phyloP scores from a whole-genome alignment of 2,329 filamentous ascomycete genomes.

The Cladophialophora psammophila region DNA sequence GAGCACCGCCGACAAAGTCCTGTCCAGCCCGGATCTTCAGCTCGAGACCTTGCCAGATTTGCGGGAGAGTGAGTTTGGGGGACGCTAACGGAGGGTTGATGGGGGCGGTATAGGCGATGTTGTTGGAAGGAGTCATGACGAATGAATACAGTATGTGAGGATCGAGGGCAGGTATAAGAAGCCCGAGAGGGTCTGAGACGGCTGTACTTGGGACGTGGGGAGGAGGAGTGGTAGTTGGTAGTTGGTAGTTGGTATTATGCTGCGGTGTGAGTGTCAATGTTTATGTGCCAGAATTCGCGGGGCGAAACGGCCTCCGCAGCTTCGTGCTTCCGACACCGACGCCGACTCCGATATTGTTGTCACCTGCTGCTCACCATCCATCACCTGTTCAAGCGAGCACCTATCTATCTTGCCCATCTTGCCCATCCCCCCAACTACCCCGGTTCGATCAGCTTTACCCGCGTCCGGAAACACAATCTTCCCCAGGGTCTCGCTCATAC shows the following conservation, averaged over 20 bases:
- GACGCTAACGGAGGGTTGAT: slow-evolving; percentile 47
- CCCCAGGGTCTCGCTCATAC: background rate
- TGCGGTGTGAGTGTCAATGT: background rate
- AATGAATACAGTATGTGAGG: background rate
- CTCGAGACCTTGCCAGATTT: slow-evolving; percentile 48
- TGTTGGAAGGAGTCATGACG: slow-evolving; percentile 41
- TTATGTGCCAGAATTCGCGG: background rate
- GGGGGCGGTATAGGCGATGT: slow-evolving; percentile 49
- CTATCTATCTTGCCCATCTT: no score
- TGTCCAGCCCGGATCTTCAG: slow-evolving; percentile 42
- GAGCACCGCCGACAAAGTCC: slow-evolving; percentile 43
- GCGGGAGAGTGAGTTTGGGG: slow-evolving; percentile 43
- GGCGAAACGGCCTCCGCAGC: background rate
- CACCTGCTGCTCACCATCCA: background rate
- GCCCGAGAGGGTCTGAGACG: background rate
- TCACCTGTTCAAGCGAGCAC: background rate
- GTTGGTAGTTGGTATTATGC: background rate
- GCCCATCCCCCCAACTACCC: background rate
- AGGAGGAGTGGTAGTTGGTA: no score
- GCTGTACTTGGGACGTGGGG: no score
- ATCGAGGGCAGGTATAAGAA: background rate
- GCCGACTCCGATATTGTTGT: background rate
- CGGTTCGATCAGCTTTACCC: background rate
- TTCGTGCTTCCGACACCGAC: slow-evolving; percentile 3
- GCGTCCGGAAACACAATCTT: background rate